Base-by-base conservation (phyloP, 805 yeast genomes). In the Metschnikowia proteae region DNA sequence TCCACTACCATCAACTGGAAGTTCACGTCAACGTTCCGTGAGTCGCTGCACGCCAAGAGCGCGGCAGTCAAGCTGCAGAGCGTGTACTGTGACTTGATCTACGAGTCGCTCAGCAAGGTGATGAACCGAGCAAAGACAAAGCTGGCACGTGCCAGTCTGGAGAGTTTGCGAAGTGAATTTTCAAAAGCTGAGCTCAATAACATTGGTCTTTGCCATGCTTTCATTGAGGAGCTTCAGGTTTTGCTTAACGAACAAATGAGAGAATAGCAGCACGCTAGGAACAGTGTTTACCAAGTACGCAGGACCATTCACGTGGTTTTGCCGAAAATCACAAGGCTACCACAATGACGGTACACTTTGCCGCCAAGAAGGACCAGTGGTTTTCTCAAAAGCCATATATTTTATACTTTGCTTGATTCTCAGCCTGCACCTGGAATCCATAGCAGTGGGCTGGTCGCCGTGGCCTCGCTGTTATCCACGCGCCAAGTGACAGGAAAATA, bases 131-230 rank as follows among this genome's bases (percentile, higher is more conserved):
- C 88, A 3, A 71, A 70, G 34, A 69, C 76, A n/a, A 67, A 64
- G 8, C 71, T 65, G 25, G 80, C 88, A 0, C 75, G 70, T 42
- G 49, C 53, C 2, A 65, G 74, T 5, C 85, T 84, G 27, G 60
- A 69, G 34, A 53, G 62, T 3, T 61, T 86, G 43, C 67, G 70
- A 33, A 58, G 65, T 5, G 64, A 64, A 8, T 64, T 86, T 34
- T 60, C 65, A 2, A 61, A 60, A 3, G 73, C 76, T 30, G 90
- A 86, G 56, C 49, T 57, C 23, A 60, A 64, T 22, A 80, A 79
- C 48, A 84, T 86, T 1, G 94, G 94, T 0, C 70, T 86, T 38
- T 67, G 81, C 42, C 83, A 79, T 48, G 88, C 88, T 0, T 71
- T 86, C 6, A 67, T 83, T 6, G 88, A 86, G 62, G 92, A 86